phyloP scores from a whole-genome alignment of 768 basidiomycete species.

The Coprinopsis strossmayeri region DNA sequence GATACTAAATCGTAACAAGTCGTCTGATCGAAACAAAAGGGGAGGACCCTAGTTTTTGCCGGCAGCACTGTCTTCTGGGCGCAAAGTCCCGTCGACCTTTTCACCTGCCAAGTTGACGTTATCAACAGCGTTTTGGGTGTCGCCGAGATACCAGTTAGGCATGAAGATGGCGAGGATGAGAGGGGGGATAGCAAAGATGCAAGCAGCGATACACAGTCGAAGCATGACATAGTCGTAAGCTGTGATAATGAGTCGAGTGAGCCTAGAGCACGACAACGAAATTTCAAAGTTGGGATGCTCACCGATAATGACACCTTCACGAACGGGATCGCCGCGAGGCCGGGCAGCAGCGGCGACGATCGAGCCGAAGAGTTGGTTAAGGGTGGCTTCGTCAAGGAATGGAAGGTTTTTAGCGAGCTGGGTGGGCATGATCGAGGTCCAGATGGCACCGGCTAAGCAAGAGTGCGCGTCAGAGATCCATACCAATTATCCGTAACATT shows the following conservation, averaged over 20 bases:
- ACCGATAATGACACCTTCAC: constrained; percentile 58
- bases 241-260: constrained; percentile 10
- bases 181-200: constrained; percentile 49
- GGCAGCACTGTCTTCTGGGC: no score
- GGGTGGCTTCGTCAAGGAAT: constrained; percentile 33
- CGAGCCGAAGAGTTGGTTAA: constrained; percentile 45
- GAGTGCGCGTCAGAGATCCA: neutral
- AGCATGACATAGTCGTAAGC: constrained; percentile 55
- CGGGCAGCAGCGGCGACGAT: constrained; percentile 44
- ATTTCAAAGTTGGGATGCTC: constrained; percentile 18
- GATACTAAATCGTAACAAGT: no score
- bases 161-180: constrained; percentile 52
- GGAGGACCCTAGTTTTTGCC: no score
- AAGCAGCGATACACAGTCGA: constrained; percentile 47
- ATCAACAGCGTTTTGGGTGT: constrained; percentile 70
- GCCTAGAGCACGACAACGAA: neutral
- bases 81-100: constrained; percentile 6
- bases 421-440: constrained; percentile 60
- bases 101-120: constrained; percentile 25
- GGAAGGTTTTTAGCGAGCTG: constrained; percentile 53
- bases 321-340: constrained; percentile 48
- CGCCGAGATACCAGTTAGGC: constrained; percentile 62
- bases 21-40: no score
- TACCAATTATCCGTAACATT: neutral
- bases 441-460: constrained; percentile 50